These are phyloP conservation scores for Lactarius pseudohatsudake DNA, from an alignment of 768 basidiomycete genomes.

Conservation along the genomic window DNA sequence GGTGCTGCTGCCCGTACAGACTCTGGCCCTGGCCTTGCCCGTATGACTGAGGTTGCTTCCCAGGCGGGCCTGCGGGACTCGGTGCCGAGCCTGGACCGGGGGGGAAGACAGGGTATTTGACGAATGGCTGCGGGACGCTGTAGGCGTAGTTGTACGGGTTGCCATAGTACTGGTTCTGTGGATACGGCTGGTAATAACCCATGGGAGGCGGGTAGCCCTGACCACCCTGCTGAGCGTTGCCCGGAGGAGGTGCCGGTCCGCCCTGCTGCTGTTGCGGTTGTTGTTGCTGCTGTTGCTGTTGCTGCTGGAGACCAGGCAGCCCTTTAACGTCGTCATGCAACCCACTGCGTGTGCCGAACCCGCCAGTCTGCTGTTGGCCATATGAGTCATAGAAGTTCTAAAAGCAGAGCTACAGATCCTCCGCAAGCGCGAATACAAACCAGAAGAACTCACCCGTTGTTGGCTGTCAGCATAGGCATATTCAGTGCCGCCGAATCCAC, in stretches of 20 bases:
- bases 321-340: conserved; percentile 80
- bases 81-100: conserved; percentile 66
- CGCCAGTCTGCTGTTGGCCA: conserved; percentile 51
- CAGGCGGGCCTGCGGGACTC: conserved; percentile 66
- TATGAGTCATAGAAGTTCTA: conserved; percentile 78
- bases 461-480: conserved; percentile 69
- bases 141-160: conserved; percentile 63
- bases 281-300: conserved; percentile 48
- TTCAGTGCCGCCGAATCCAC: conserved; percentile 58
- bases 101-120: conserved; percentile 74
- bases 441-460: conserved; percentile 49
- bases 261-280: conserved; percentile 51
- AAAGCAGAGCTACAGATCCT: conserved; percentile 29
- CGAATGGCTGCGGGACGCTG: conserved; percentile 62
- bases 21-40: conserved; percentile 60
- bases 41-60: conserved; percentile 49
- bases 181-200: conserved; percentile 64
- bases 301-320: conserved; percentile 58
- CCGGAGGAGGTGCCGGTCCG: conserved; percentile 55
- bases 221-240: conserved; percentile 61
- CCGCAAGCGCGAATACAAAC: conserved; percentile 11
- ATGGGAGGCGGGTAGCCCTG: conserved; percentile 62
- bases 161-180: conserved; percentile 76
- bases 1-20: conserved; percentile 66
- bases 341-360: conserved; percentile 64